phyloP scores from a whole-genome alignment of 2,329 filamentous ascomycete species.

The Helicocarpus griseus region DNA sequence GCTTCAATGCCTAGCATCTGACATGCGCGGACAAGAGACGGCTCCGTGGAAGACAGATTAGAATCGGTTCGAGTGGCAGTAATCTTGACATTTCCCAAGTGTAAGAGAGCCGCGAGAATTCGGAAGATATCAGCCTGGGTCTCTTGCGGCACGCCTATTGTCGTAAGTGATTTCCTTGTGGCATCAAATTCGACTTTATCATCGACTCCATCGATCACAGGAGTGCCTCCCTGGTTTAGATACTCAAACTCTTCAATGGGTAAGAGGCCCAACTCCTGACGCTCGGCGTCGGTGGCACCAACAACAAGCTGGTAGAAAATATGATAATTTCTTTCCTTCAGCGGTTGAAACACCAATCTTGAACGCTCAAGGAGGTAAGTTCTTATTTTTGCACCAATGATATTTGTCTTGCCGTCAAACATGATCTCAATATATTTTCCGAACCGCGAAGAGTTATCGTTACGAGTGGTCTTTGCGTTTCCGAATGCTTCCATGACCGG shows the following conservation, averaged over 20 bases:
- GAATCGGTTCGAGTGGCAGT: slow-evolving; percentile 83
- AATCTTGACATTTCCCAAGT: slow-evolving; percentile 95
- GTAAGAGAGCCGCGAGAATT: slow-evolving; percentile 78
- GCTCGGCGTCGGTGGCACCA: slow-evolving; percentile 76
- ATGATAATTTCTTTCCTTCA: slow-evolving; percentile 98
- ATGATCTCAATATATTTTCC: slow-evolving; percentile 99
- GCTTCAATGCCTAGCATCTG: slow-evolving; percentile 79
- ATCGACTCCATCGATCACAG: slow-evolving; percentile 86
- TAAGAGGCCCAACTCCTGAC: slow-evolving; percentile 66
- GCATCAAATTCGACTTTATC: slow-evolving; percentile 90
- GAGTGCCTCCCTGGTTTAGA: slow-evolving; percentile 86
- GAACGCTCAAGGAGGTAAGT: slow-evolving; percentile 94
- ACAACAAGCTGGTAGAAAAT: slow-evolving; percentile 97
- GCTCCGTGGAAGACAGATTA: slow-evolving; percentile 68
- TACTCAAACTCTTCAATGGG: slow-evolving; percentile 90
- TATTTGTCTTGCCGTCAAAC: slow-evolving; percentile 91
- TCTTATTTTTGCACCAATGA: slow-evolving; percentile 94
- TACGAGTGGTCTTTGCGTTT: slow-evolving; percentile 98
- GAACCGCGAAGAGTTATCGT: slow-evolving; percentile 98
- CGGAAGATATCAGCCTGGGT: slow-evolving; percentile 83
- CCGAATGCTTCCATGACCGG: slow-evolving; percentile 99
- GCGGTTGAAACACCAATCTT: slow-evolving; percentile 88
- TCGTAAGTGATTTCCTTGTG: slow-evolving; percentile 74
- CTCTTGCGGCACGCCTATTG: slow-evolving; percentile 67
- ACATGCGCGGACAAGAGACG: slow-evolving; percentile 71